Base-by-base conservation (phyloP, 129 eudicot genomes). In the Apium graveolens region DNA sequence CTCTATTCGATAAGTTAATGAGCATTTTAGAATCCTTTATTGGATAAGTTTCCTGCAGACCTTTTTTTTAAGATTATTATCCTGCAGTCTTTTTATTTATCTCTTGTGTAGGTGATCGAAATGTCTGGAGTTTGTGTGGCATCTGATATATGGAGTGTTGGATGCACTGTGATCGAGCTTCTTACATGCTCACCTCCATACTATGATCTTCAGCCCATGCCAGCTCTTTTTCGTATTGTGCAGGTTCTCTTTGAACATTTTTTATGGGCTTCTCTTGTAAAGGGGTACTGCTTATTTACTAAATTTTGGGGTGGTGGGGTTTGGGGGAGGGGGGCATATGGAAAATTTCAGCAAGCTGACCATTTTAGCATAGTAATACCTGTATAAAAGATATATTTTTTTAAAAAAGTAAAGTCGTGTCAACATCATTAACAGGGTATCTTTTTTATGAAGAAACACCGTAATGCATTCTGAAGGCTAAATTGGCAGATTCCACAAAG, bases 81-180 rank as follows among this genome's bases (percentile, higher is more conserved):
- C 46, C 42, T 55, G 41, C 14, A 66, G 74, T 79, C 75, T 21
- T 9, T 42, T 76, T 46, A 24, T 62, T 37, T 51, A 39, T 13
- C 26, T 24, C 21, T 26, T 41, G 74, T 89, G 78, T 77, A 96
- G 99, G 99, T 96, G 46, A 96, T 96, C 84, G 97, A 92, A 84
- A 92, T 96, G 99, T 96, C 99, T 6, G 99, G 99, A 81, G 99
- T 96, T 84, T 96, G 97, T 85, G 97, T 96, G 60, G 99, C 99
- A 80, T 96, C 99, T 82, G 99, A 96, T 85, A 92, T 96, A 76
- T 96, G 99, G 99, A 96, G 99, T 87, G 99, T 96, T 74, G 99
- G 99, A 27, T 96, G 99, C 86, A 96, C 99, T 75, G 99, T 96
- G 73, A 96, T 96, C 77, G 99, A 96, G 81, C 93, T 96, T 78